Conservation (phyloP, 73 alveolate species). For the Paramecium sonneborni region DNA sequence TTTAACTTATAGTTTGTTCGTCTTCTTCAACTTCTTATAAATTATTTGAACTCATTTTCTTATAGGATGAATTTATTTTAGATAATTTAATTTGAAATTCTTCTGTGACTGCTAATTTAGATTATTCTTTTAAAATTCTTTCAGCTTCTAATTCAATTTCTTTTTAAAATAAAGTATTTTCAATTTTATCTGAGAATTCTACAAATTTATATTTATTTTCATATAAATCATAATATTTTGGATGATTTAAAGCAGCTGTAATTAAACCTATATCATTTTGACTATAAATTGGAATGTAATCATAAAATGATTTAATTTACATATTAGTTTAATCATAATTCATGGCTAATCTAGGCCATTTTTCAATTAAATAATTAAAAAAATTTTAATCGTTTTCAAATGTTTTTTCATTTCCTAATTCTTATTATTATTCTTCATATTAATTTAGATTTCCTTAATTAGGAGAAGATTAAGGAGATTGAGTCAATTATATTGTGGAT, state of each 20-base stretch:
- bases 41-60: not conserved
- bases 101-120: not conserved
- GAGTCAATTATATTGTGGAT: not conserved
- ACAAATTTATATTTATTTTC: not conserved
- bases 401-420: not conserved
- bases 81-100: not conserved
- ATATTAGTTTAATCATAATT: not conserved
- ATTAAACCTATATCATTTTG: not conserved
- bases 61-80: not conserved
- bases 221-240: not conserved
- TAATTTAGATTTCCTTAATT: not conserved
- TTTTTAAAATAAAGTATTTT: not conserved
- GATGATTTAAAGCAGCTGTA: not conserved
- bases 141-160: not conserved
- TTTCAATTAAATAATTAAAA: not conserved
- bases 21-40: not conserved
- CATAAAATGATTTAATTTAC: not conserved
- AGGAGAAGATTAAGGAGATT: not conserved
- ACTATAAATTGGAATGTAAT: not conserved
- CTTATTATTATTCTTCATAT: not conserved
- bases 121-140: not conserved
- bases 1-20: not conserved
- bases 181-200: not conserved
- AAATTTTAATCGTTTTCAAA: not conserved
- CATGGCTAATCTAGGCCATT: not conserved